Evolutionary conservation across 1,139 yeast genomes (phyloP).

Genomic region (Taiozyma sp.): DNA sequence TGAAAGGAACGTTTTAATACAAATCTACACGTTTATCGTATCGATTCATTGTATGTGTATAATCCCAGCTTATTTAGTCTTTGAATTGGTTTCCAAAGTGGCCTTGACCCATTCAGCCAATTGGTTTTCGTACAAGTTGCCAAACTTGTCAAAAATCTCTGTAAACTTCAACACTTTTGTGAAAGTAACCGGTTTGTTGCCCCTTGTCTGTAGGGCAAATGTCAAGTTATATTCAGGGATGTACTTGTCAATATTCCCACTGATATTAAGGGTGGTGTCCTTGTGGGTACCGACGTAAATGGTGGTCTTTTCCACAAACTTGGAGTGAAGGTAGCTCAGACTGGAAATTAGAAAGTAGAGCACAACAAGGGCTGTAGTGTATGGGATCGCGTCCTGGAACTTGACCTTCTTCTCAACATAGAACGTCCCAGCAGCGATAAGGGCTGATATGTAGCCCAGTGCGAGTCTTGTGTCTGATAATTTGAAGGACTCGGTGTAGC

Average conservation of each 20-base stretch:
- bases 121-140: slow-evolving; percentile 20
- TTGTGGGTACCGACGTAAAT: slow-evolving; percentile 51
- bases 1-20: background rate
- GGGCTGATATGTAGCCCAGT: slow-evolving; percentile 65
- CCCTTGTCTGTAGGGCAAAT: slow-evolving; percentile 6
- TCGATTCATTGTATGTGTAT: background rate
- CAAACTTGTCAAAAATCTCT: slow-evolving; percentile 22
- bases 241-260: slow-evolving; percentile 30
- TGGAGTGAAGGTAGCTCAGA: slow-evolving; percentile 43
- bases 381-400: slow-evolving; percentile 34
- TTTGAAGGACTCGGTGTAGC: slow-evolving; percentile 57
- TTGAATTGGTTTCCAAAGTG: slow-evolving; percentile 7
- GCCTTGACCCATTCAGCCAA: slow-evolving; percentile 12
- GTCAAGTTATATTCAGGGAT: slow-evolving; percentile 41
- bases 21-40: background rate
- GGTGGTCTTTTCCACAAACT: slow-evolving; percentile 48
- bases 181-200: slow-evolving; percentile 4
- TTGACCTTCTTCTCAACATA: slow-evolving; percentile 61
- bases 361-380: slow-evolving; percentile 41
- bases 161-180: slow-evolving; percentile 14
- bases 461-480: slow-evolving; percentile 60
- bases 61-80: slow-evolving; percentile 7
- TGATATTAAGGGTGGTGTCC: slow-evolving; percentile 23
- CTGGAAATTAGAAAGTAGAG: slow-evolving; percentile 48
- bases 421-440: slow-evolving; percentile 62